Conservation (phyloP, 441 rosid genomes). For the Pelargonium australe region DNA sequence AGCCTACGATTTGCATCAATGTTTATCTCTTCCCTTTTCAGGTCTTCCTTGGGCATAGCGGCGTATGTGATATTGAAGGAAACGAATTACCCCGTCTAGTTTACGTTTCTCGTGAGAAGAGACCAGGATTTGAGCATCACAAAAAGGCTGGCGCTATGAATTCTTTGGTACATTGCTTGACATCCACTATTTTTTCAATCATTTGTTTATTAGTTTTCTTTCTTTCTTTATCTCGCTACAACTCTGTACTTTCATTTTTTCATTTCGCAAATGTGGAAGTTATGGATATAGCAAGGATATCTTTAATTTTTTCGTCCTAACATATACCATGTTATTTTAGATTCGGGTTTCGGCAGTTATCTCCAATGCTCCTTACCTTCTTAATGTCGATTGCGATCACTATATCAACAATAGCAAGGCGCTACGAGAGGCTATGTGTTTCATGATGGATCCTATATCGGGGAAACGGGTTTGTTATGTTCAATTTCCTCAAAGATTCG, state of each 20-base stretch:
- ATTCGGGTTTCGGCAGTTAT: constrained; percentile 78
- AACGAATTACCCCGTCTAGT: constrained; percentile 78
- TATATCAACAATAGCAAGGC: constrained; percentile 92
- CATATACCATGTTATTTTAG: constrained; percentile 27
- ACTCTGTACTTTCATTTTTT: not conserved
- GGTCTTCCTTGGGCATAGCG: constrained; percentile 87
- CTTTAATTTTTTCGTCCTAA: constrained; percentile 6
- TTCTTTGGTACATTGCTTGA: constrained; percentile 50
- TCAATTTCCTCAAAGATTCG: constrained; percentile 94
- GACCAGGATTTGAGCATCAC: constrained; percentile 94
- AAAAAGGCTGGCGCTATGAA: constrained; percentile 99
- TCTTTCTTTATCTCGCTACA: no score
- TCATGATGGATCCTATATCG: constrained; percentile 89
- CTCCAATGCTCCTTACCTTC: constrained; percentile 80
- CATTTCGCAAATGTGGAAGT: not conserved
- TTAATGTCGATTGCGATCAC: constrained; percentile 94
- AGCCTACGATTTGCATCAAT: not conserved
- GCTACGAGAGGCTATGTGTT: constrained; percentile 92
- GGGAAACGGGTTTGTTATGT: constrained; percentile 86
- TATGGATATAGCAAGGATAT: no score
- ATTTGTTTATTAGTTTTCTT: no score
- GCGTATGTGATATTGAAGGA: constrained; percentile 77
- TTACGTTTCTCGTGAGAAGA: constrained; percentile 94
- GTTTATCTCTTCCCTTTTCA: constrained; percentile 17
- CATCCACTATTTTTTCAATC: not conserved